Evolutionary conservation across 2,329 filamentous ascomycete genomes (phyloP), one percentile per base, ranked within the genome.

Genomic region (Aspergillus candidus): DNA sequence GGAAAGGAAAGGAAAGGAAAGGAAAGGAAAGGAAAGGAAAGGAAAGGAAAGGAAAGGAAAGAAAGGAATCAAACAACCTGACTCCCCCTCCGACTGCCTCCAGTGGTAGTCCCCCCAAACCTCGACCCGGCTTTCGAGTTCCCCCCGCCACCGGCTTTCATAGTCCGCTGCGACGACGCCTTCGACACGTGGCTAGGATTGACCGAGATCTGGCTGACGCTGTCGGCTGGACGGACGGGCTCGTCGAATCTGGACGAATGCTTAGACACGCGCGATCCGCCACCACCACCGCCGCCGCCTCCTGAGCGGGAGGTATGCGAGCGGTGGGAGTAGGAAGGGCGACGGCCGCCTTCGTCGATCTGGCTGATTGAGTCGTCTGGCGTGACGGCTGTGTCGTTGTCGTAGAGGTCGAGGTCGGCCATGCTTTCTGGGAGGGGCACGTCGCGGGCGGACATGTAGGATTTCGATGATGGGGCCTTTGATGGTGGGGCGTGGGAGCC

Each of bases 361-460:
- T 88, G 85, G 52, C 82, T 82, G 48, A 89, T 79, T 0, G 88
- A 94, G 65, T 96, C 90, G 43, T 85, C 77, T 7, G 88, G 83
- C 1, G 83, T 85, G 53, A 98, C 72, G 13, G 89, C 82, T 11
- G 67, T 68, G 40, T 70, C 61, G 10, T 65, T 59, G 30, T 67
- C 63, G 11, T 62, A 32, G 41, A 41, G 51, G 7, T 61, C 63
- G 6, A 41, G 51, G 7, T 61, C 63, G 7, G 55, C 44, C 13
- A 62, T 55, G 41, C 60, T 66, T 18, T 62, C 59, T 0, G 63
- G 63, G 4, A 66, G 53, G 5, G 62, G 60, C 11, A 65, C 47
- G 18, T 64, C 38, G 17, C 57, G 52, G 1, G 60, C 56, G 4
- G 54, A 54, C 35, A 53, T 27, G 13, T 49, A 45, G 4, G 55